Evolutionary conservation across 2,329 filamentous ascomycete genomes (phyloP).

Genomic region (Fusarium sp.): DNA sequence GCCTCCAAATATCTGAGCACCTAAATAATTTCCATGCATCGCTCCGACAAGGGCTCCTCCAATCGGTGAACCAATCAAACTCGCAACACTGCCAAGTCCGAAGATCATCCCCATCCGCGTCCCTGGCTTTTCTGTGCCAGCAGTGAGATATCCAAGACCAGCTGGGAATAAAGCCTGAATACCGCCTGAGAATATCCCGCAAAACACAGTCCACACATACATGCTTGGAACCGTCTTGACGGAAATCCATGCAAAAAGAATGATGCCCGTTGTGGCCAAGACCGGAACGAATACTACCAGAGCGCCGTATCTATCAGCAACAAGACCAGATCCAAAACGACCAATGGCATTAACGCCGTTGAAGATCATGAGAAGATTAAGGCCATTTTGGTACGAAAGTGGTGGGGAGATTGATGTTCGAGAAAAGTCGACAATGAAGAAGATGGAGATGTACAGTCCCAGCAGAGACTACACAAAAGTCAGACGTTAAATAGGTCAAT

Average conservation of each 20-base stretch:
- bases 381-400: not conserved
- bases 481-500: not conserved
- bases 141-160: not conserved
- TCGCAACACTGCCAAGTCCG: not conserved
- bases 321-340: not conserved
- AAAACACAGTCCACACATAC: not conserved
- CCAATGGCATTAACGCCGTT: not conserved
- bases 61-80: not conserved
- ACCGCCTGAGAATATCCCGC: not conserved
- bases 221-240: not conserved
- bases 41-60: not conserved
- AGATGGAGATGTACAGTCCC: not conserved
- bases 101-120: conserved; percentile 5
- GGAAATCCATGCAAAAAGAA: not conserved
- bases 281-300: not conserved
- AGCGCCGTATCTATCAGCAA: not conserved
- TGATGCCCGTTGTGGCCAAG: not conserved
- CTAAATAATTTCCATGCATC: not conserved
- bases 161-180: not conserved
- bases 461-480: not conserved
- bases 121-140: not conserved
- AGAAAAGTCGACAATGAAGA: conserved; percentile 1
- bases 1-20: not conserved
- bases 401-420: not conserved
- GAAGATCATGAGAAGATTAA: not conserved